These are phyloP conservation scores for Leptodontidium sp. DNA, from an alignment of 2,329 filamentous ascomycete species.

Conservation along the genomic window DNA sequence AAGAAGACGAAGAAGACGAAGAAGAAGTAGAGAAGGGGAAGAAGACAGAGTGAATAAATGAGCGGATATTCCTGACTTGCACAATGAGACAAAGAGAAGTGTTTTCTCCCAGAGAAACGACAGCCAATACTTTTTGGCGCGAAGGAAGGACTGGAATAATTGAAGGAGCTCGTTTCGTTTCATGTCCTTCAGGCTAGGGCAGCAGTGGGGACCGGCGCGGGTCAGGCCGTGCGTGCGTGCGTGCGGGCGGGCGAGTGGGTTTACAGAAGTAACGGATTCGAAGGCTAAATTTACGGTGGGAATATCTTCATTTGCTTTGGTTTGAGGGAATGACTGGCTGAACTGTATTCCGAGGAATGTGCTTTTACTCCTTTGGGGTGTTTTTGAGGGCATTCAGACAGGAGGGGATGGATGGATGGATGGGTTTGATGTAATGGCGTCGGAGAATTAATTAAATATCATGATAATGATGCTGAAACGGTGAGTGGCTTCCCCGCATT, in stretches of 20 bases:
- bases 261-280: background rate
- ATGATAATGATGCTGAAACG: no score
- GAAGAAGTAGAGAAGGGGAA: background rate
- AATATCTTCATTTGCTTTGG: background rate
- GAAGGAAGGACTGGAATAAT: conserved; percentile 18
- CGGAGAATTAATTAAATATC: no score
- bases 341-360: no score
- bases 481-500: no score
- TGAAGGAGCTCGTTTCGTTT: conserved; percentile 25
- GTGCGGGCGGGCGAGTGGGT: background rate
- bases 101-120: conserved; percentile 14
- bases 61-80: conserved; percentile 8
- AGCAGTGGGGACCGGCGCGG: background rate
- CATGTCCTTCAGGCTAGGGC: conserved; percentile 4
- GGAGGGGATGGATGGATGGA: no score
- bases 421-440: no score
- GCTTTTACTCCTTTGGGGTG: no score
- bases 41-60: background rate
- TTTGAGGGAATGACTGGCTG: background rate
- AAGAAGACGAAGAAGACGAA: conserved; percentile 2
- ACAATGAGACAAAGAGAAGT: background rate
- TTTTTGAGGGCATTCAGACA: no score
- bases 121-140: conserved; percentile 29
- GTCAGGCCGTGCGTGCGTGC: background rate
- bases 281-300: background rate